Evolutionary conservation across 148 eudicot species (phyloP).

Genomic region (Euryodendron excelsum): DNA sequence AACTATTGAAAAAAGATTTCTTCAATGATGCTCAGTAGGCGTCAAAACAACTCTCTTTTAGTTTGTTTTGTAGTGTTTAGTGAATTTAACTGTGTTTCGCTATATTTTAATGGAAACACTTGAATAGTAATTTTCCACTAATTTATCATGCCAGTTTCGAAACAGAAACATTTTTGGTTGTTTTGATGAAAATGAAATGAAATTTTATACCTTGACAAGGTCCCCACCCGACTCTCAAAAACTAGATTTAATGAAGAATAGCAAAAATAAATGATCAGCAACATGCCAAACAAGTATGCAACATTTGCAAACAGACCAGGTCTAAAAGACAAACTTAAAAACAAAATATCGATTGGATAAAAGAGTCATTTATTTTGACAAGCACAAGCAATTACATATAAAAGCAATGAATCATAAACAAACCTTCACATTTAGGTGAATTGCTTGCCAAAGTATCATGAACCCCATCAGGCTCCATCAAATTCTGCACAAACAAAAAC

Average conservation of each 20-base stretch:
- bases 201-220: neutral
- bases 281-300: no score
- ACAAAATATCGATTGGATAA: neutral
- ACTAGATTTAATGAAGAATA: neutral
- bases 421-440: constrained; percentile 51
- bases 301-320: neutral
- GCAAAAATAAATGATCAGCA: neutral
- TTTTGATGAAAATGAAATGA: neutral
- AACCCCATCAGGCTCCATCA: constrained; percentile 36
- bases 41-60: no score
- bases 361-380: neutral
- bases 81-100: no score
- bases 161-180: no score
- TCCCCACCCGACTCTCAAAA: neutral
- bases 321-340: neutral
- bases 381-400: neutral
- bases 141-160: no score
- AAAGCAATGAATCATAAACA: constrained; percentile 5
- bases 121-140: no score
- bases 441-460: constrained; percentile 28
- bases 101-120: no score
- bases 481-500: constrained; percentile 45
- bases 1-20: no score
- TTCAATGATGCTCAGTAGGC: no score
- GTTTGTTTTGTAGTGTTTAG: no score